Conservation (phyloP, 352 stramenopile species). For the Pythium chondricola region DNA sequence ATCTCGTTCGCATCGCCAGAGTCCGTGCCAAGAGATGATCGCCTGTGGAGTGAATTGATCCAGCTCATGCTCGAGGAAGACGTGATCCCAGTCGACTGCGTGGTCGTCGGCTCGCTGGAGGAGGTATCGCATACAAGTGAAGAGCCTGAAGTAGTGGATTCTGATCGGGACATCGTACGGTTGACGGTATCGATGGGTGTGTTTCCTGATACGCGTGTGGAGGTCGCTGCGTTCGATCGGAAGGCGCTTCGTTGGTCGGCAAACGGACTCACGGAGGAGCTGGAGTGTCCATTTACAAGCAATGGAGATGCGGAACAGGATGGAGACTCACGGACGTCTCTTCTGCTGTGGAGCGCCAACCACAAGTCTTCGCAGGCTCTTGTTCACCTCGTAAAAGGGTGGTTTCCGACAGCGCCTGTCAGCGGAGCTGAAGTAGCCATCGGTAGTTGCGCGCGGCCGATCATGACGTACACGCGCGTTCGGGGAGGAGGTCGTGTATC, state of each 20-base stretch:
- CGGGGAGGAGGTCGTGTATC: background rate
- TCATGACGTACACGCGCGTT: constrained; percentile 12
- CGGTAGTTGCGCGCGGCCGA: constrained; percentile 2
- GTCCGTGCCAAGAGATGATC: constrained; percentile 25
- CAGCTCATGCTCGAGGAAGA: constrained; percentile 25
- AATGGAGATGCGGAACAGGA: background rate
- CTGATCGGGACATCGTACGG: too few species aligned
- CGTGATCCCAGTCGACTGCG: constrained; percentile 33
- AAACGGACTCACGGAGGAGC: constrained; percentile 23
- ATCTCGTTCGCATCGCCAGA: constrained; percentile 22
- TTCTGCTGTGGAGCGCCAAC: constrained; percentile 56
- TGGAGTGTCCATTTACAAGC: constrained; percentile 28
- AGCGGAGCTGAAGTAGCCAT: constrained; percentile 28
- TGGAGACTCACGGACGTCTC: constrained; percentile 28
- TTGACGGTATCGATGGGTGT: constrained; percentile 37
- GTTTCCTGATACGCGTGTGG: constrained; percentile 37
- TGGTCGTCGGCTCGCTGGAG: constrained; percentile 24
- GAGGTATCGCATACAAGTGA: too few species aligned
- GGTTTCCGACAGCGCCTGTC: constrained; percentile 31
- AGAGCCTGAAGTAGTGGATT: too few species aligned
- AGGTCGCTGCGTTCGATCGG: constrained; percentile 40
- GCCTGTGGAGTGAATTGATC: constrained; percentile 32
- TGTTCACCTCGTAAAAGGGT: constrained; percentile 22
- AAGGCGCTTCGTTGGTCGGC: constrained; percentile 39
- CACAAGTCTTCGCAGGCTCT: constrained; percentile 38